These are phyloP conservation scores for Crucihimalaya himalaica DNA, from an alignment of 345 rosid species.

Conservation along the genomic window DNA sequence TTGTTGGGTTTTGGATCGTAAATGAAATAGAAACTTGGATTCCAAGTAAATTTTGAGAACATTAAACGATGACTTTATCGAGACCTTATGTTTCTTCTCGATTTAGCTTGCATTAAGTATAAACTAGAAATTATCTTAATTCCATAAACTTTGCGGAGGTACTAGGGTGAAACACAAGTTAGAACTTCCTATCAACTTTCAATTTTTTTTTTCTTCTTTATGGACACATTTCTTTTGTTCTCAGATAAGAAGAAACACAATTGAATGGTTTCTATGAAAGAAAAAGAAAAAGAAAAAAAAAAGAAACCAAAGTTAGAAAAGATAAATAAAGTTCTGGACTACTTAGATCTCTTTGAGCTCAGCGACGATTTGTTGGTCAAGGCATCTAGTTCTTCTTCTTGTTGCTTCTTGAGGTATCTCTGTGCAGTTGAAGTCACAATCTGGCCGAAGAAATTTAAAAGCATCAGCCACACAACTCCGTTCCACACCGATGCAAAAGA, in stretches of 20 bases:
- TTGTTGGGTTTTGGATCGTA: not conserved
- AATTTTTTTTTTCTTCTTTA: not conserved
- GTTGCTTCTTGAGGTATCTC: slow-evolving; percentile 70
- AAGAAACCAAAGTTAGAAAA: slow-evolving; percentile 1
- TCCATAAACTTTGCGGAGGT: too few species aligned
- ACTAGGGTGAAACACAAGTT: not conserved
- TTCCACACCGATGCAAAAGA: slow-evolving; percentile 86
- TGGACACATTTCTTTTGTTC: not conserved
- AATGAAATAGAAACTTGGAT: slow-evolving; percentile 15
- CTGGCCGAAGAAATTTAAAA: slow-evolving; percentile 79
- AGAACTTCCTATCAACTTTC: not conserved
- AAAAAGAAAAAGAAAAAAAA: not conserved
- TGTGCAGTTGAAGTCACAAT: slow-evolving; percentile 86
- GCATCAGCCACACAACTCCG: slow-evolving; percentile 93
- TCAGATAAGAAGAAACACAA: not conserved
- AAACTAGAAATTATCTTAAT: too few species aligned
- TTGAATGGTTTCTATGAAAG: slow-evolving; percentile 18
- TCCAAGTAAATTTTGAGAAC: not conserved
- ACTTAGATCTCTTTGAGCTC: slow-evolving; percentile 20
- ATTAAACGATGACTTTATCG: not conserved
- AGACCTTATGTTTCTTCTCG: not conserved
- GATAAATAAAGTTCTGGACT: slow-evolving; percentile 8
- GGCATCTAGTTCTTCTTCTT: slow-evolving; percentile 59
- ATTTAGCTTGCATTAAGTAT: not conserved
- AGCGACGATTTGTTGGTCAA: slow-evolving; percentile 33